Evolutionary conservation across 164 flowering plant species (phyloP), one percentile per base, ranked within the genome.

Genomic region (Sextonia rubra): DNA sequence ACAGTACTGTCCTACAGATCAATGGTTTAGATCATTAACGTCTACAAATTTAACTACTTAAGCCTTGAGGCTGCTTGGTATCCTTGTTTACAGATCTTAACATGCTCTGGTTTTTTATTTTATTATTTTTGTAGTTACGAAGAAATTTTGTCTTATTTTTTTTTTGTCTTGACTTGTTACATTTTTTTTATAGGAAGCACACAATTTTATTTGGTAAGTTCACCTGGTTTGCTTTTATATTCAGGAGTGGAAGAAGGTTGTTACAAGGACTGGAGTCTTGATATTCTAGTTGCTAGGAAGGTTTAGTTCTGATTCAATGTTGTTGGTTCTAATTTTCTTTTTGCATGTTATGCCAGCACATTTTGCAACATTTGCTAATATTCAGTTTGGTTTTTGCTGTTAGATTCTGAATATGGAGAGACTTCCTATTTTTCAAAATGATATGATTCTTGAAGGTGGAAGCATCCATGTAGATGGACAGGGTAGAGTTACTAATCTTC

Each of bases 381-480:
- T 61, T 25, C 14, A 3, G 22, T n/a, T 32, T 30, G 29, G 2
- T 66, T 68, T 73, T 72, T 66, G 48, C 27, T 83, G 30, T 67
- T 78, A 94, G 99, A 87, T 95, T 69, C 67, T 93, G 75, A 88
- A 73, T 76, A 77, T 86, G 74, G 98, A 93, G 86, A 88, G 72
- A 80, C 30, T 87, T 77, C 93, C 97, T 49, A 83, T 90, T 75
- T 95, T 91, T 82, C 83, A 85, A 4, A 90, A 90, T 11, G 70
- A 85, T 58, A 82, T 95, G 71, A 80, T 95, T 73, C 94, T 95
- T 75, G 99, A 95, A 84, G 99, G 97, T 75, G 99, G 99, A 78
- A 93, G 97, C 86, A 93, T 95, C 77, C 99, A 95, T 81, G 99
- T 95, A 4, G 99, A 95, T 81, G 98, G 99, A 80, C 93, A 91